phyloP scores from a whole-genome alignment of 345 rosid species.

The Turritis glabra region DNA sequence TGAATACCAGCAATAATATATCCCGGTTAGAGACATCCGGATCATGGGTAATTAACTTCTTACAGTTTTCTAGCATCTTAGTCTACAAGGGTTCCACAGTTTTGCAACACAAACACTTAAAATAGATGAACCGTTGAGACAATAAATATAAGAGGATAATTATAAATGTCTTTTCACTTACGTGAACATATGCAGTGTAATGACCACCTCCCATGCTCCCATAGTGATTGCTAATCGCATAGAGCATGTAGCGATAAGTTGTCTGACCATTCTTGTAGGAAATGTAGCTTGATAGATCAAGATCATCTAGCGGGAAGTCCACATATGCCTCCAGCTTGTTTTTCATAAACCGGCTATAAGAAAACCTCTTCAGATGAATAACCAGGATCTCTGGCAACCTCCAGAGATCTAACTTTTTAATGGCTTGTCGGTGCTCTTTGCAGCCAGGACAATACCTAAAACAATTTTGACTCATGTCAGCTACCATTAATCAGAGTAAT shows the following conservation, averaged over 20 bases:
- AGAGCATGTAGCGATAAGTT: conserved; percentile 76
- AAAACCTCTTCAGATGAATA: conserved; percentile 92
- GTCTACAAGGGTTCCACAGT: neutral
- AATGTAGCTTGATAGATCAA: conserved; percentile 77
- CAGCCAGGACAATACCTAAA: conserved; percentile 93
- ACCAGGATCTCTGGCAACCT: conserved; percentile 93
- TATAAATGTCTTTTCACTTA: conserved; percentile 47
- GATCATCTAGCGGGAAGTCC: conserved; percentile 87
- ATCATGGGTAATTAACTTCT: neutral
- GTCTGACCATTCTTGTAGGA: conserved; percentile 53
- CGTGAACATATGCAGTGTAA: conserved; percentile 97
- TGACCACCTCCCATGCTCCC: conserved; percentile 99
- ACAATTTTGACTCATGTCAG: conserved; percentile 27
- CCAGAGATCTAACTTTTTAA: conserved; percentile 96
- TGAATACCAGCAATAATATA: neutral
- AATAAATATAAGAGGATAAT: neutral
- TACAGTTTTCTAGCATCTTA: neutral
- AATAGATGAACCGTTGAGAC: neutral
- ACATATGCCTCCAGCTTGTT: conserved; percentile 93
- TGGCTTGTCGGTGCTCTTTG: conserved; percentile 87
- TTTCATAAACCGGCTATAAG: conserved; percentile 80
- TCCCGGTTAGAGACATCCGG: neutral
- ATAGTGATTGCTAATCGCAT: conserved; percentile 94
- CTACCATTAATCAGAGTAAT: neutral
- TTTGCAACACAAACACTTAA: conserved; percentile 1